These are phyloP conservation scores for Vigna nakashimae DNA, from an alignment of 306 rosid genomes.

Conservation along the genomic window DNA sequence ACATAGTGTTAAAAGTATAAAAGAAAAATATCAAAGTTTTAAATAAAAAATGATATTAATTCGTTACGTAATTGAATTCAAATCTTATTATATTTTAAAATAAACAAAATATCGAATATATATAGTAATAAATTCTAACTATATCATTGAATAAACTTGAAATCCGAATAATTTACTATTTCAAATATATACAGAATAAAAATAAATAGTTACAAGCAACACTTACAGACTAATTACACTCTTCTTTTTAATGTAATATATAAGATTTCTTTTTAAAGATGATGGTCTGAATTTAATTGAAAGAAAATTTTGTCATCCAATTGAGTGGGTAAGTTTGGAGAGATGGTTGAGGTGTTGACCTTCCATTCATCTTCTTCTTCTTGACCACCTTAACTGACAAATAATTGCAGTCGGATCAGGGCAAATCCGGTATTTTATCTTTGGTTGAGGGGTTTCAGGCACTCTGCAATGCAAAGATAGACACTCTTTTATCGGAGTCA, in stretches of 20 bases:
- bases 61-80: too few relatives aligned
- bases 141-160: too few relatives aligned
- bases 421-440: slow-evolving; percentile 77
- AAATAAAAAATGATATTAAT: too few relatives aligned
- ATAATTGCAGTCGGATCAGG: slow-evolving; percentile 83
- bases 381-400: slow-evolving; percentile 71
- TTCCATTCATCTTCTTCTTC: slow-evolving; percentile 53
- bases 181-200: not conserved
- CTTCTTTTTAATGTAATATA: slow-evolving; percentile 6
- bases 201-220: not conserved
- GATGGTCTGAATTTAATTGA: not conserved
- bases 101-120: too few relatives aligned
- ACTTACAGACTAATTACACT: slow-evolving; percentile 21
- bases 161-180: too few relatives aligned
- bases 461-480: slow-evolving; percentile 57
- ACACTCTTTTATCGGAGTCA: not conserved
- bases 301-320: not conserved
- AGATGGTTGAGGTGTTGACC: slow-evolving; percentile 24
- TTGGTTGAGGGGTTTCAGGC: slow-evolving; percentile 57
- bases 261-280: not conserved
- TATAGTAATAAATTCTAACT: too few relatives aligned
- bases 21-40: too few relatives aligned
- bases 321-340: not conserved
- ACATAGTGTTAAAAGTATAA: too few relatives aligned
- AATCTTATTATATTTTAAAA: too few relatives aligned